Base-by-base conservation (phyloP, 2,329 filamentous ascomycete species). In the Fusarium robinianum region DNA sequence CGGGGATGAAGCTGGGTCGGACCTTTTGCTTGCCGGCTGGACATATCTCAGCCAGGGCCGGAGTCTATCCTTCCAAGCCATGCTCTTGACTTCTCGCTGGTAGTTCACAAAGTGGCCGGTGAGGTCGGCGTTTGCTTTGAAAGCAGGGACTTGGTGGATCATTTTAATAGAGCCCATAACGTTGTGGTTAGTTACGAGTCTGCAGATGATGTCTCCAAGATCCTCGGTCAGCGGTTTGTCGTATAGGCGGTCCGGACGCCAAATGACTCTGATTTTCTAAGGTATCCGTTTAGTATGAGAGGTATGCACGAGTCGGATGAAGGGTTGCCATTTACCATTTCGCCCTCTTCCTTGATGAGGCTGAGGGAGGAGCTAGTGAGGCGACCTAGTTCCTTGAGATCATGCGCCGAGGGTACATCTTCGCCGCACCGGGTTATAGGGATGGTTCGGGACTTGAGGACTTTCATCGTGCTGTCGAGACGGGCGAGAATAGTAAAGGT, bases 131-230 rank as follows among this genome's bases (percentile, higher is more conserved):
- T 32, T 15, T 0, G 34, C 9, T 10, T 38, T 27, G 17, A 46
- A 32, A 5, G 44, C 16, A 5, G 57, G 49, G 6, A 67, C 26
- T 6, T 57, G 50, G 8, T 64, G 55, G 3, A 63, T 50, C 2
- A 31, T 36, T 8, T 50, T 23, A 2, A 48, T 26, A 8, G 36
- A 29, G 17, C 32, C 35, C 2, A 43, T 29, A 10, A 34, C 21
- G 12, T 47, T 40, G n/a, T 32, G 51, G 9, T 65, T 67, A 22
- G 70, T 58, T 3, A 80, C 57, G 4, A 79, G 66, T 19, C 78
- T 73, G 32, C 69, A 60, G 11, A 77, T 74, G 10, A 72, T 61
- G 27, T 80, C 74, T 22, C 64, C 65, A 2, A 65, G 56, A 39
- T 71, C 65, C 55, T 79, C 74, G 5, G 68, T 58, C 10, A 26